phyloP scores from a whole-genome alignment of 176 grass and related monocot genomes.

The Bonia amplexicaulis region DNA sequence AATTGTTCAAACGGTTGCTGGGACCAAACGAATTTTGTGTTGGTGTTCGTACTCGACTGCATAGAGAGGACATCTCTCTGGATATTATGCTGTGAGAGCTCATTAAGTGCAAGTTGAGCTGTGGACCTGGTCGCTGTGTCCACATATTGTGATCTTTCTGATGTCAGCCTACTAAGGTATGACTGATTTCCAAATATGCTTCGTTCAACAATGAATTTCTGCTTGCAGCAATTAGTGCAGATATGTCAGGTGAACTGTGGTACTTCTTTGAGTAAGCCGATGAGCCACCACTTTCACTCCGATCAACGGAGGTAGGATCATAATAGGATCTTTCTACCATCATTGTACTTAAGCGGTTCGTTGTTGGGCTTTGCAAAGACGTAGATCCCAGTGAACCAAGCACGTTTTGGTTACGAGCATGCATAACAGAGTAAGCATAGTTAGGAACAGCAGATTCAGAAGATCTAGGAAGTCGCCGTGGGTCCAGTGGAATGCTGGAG shows the following conservation, averaged over 20 bases:
- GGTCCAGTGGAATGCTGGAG: slow-evolving; percentile 35
- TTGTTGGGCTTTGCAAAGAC: slow-evolving; percentile 35
- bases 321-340: slow-evolving; percentile 36
- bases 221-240: slow-evolving; percentile 45
- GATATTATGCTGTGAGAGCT: slow-evolving; percentile 15
- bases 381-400: slow-evolving; percentile 33
- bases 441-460: slow-evolving; percentile 33
- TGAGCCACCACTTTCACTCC: slow-evolving; percentile 26
- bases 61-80: slow-evolving; percentile 31
- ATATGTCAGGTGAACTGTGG: slow-evolving; percentile 64
- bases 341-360: slow-evolving; percentile 21
- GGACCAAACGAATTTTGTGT: slow-evolving; percentile 44
- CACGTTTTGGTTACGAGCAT: slow-evolving; percentile 13
- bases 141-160: slow-evolving; percentile 40
- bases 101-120: slow-evolving; percentile 20
- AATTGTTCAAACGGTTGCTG: slow-evolving; percentile 73
- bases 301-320: slow-evolving; percentile 35
- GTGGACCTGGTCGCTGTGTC: slow-evolving; percentile 1
- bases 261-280: slow-evolving; percentile 61
- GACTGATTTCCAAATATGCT: slow-evolving; percentile 24
- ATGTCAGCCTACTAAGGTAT: slow-evolving; percentile 34
- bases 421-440: slow-evolving; percentile 24
- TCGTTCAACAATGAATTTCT: slow-evolving; percentile 41
- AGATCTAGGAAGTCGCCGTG: slow-evolving; percentile 16
- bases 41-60: slow-evolving; percentile 2